These are phyloP conservation scores for Diaporthe batatas DNA, from an alignment of 2,329 filamentous ascomycete species.

Conservation along the genomic window DNA sequence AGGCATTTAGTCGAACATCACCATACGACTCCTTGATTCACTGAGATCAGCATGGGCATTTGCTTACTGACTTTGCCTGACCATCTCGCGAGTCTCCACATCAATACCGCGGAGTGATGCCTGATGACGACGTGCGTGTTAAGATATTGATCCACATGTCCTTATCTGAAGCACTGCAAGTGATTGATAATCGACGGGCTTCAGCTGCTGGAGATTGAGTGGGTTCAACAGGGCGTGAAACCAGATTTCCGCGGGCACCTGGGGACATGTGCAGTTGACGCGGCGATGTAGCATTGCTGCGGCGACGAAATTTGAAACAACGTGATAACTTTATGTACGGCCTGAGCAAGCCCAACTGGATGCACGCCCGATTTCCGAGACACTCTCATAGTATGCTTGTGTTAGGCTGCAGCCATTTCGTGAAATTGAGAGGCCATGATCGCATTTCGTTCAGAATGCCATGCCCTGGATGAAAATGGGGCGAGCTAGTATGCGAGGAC, in stretches of 20 bases:
- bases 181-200: background rate
- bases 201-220: background rate
- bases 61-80: background rate
- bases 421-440: background rate
- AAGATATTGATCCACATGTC: background rate
- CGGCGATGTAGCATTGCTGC: background rate
- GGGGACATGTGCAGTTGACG: background rate
- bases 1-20: background rate
- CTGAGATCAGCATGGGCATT: background rate
- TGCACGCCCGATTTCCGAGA: background rate
- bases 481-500: background rate
- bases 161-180: background rate
- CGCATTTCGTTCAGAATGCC: background rate
- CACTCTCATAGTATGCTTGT: background rate
- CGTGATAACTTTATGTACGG: background rate
- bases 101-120: background rate
- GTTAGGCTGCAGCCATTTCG: background rate
- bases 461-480: too few species aligned
- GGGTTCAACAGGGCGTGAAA: background rate
- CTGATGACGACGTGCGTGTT: slow-evolving; percentile 1
- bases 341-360: background rate
- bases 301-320: background rate
- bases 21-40: background rate
- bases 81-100: background rate
- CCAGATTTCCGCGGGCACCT: background rate